Evolutionary conservation across 371 early-diverging fungal species (phyloP).

Genomic region (Umbelopsis sp.): DNA sequence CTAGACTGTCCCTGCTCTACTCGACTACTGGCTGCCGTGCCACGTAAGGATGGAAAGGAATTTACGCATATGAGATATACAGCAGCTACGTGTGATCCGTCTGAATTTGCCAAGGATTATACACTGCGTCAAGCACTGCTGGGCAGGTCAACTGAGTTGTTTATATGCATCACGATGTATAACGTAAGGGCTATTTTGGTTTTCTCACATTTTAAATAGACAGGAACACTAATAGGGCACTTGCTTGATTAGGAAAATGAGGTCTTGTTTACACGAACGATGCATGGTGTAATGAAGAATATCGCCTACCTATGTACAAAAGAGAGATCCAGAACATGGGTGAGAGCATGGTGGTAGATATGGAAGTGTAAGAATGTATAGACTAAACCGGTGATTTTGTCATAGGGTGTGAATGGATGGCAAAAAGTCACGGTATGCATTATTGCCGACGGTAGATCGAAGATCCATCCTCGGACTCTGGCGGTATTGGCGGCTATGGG

Average conservation of each 20-base stretch:
- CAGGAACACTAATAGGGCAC: not conserved
- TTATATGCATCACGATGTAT: slow-evolving; percentile 93
- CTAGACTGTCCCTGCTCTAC: slow-evolving; percentile 77
- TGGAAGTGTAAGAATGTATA: not conserved
- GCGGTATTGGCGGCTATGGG: slow-evolving; percentile 87
- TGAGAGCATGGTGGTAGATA: not conserved
- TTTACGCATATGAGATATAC: slow-evolving; percentile 84
- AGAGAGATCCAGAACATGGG: slow-evolving; percentile 79
- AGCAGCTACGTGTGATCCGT: slow-evolving; percentile 83
- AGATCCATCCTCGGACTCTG: slow-evolving; percentile 78
- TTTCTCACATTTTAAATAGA: not conserved
- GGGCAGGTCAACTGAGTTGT: slow-evolving; percentile 80
- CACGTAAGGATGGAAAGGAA: slow-evolving; percentile 65
- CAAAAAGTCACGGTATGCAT: slow-evolving; percentile 91
- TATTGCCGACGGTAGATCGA: slow-evolving; percentile 81
- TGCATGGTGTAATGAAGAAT: slow-evolving; percentile 89
- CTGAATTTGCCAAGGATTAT: slow-evolving; percentile 78
- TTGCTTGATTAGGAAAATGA: slow-evolving; percentile 75
- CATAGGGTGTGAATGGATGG: slow-evolving; percentile 82
- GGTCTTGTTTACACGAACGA: slow-evolving; percentile 87
- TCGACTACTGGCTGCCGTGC: slow-evolving; percentile 59
- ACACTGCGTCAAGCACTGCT: slow-evolving; percentile 81
- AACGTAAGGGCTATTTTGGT: slow-evolving; percentile 56
- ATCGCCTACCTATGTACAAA: slow-evolving; percentile 86
- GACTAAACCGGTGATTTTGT: not conserved